These are phyloP conservation scores for Fusarium sp. DNA, from an alignment of 2,329 filamentous ascomycete genomes.

Conservation along the genomic window DNA sequence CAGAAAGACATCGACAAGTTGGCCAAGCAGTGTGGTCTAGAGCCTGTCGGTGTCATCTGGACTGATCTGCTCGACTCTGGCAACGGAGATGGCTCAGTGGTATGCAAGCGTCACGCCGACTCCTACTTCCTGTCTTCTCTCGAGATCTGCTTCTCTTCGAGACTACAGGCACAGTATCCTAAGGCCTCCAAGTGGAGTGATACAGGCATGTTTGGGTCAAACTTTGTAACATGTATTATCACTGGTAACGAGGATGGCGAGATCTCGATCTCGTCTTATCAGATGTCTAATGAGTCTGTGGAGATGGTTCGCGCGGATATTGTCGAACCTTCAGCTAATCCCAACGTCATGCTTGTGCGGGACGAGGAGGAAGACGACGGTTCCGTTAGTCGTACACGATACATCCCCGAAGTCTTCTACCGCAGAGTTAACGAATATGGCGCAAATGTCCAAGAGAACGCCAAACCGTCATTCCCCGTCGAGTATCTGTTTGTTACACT, in stretches of 20 bases:
- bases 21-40: slow-evolving; percentile 84
- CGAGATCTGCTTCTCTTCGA: slow-evolving; percentile 89
- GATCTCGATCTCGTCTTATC: slow-evolving; percentile 91
- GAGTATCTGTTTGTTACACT: slow-evolving; percentile 96
- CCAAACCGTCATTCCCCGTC: slow-evolving; percentile 94
- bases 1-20: slow-evolving; percentile 85
- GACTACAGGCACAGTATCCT: slow-evolving; percentile 88
- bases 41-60: slow-evolving; percentile 93
- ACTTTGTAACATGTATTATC: slow-evolving; percentile 96
- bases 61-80: slow-evolving; percentile 90
- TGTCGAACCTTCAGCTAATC: slow-evolving; percentile 93
- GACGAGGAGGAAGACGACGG: slow-evolving; percentile 88
- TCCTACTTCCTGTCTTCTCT: slow-evolving; percentile 95
- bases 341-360: slow-evolving; percentile 92
- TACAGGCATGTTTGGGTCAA: slow-evolving; percentile 91
- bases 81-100: slow-evolving; percentile 82
- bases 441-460: slow-evolving; percentile 95
- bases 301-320: slow-evolving; percentile 98
- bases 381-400: slow-evolving; percentile 76
- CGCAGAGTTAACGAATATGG: slow-evolving; percentile 96
- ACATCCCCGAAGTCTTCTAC: slow-evolving; percentile 98
- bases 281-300: slow-evolving; percentile 93
- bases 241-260: slow-evolving; percentile 92
- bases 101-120: slow-evolving; percentile 96
- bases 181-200: slow-evolving; percentile 97